phyloP scores from a whole-genome alignment of 345 rosid species.

The thale cress (Arabidopsis thaliana) region TAIR10.1 NC_003076.8:7787501-7788000 shows the following conservation, averaged over 20 bases:
- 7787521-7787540: slow-evolving; percentile 40
- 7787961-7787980: slow-evolving; percentile 62
- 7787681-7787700: slow-evolving; percentile 37
- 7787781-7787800: slow-evolving; percentile 60
- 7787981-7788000: slow-evolving; percentile 54
- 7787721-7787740: slow-evolving; percentile 55
- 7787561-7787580: slow-evolving; percentile 45
- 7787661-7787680: slow-evolving; percentile 46
- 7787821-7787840: slow-evolving; percentile 39
- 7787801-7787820: slow-evolving; percentile 49
- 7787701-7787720: slow-evolving; percentile 45
- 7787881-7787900: slow-evolving; percentile 52
- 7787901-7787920: slow-evolving; percentile 50
- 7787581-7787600: slow-evolving; percentile 41
- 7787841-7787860: slow-evolving; percentile 42
- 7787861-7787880: slow-evolving; percentile 40
- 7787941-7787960: slow-evolving; percentile 68
- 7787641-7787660: slow-evolving; percentile 45
- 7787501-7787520: slow-evolving; percentile 53
- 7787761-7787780: slow-evolving; percentile 47
- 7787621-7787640: slow-evolving; percentile 51
- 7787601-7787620: slow-evolving; percentile 38
- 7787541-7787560: slow-evolving; percentile 47
- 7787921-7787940: slow-evolving; percentile 66
- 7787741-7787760: slow-evolving; percentile 54